Evolutionary conservation across 1,284 basidiomycete genomes (phyloP).

Genomic region (Microbotryum lychnidis-dioicae): DNA sequence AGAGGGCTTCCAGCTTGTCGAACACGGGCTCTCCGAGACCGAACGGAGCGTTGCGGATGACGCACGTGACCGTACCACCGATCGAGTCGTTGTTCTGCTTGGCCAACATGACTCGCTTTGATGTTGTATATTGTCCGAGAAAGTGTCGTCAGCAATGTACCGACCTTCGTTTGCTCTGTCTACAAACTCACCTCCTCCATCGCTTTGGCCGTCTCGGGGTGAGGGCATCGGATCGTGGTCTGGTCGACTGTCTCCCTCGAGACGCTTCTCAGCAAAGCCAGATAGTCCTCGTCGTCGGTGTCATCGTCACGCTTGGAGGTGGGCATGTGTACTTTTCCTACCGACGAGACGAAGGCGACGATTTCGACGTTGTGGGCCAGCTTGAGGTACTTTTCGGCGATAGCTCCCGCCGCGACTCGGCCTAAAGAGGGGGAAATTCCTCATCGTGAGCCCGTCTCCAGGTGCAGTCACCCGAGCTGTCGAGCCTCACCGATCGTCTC

Average conservation of each 20-base stretch:
- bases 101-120: constrained; percentile 80
- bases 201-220: constrained; percentile 71
- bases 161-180: neutral
- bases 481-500: constrained; percentile 77
- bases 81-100: constrained; percentile 89
- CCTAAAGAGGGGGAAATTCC: constrained; percentile 46
- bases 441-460: neutral
- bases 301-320: constrained; percentile 51
- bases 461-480: neutral
- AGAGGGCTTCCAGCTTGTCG: constrained; percentile 94
- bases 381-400: constrained; percentile 93
- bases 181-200: constrained; percentile 69
- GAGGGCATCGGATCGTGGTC: constrained; percentile 82
- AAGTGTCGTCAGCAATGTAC: neutral
- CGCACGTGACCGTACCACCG: constrained; percentile 93
- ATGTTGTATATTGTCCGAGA: constrained; percentile 1
- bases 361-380: constrained; percentile 85
- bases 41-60: constrained; percentile 79
- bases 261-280: constrained; percentile 66
- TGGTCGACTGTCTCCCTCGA: constrained; percentile 83
- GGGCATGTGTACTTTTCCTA: constrained; percentile 82
- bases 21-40: constrained; percentile 97
- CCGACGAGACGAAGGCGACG: constrained; percentile 92
- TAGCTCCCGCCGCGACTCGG: constrained; percentile 93
- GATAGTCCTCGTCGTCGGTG: constrained; percentile 76